These are phyloP conservation scores for Achaetomium macrosporum DNA, from an alignment of 2,329 filamentous ascomycete species.

Conservation along the genomic window DNA sequence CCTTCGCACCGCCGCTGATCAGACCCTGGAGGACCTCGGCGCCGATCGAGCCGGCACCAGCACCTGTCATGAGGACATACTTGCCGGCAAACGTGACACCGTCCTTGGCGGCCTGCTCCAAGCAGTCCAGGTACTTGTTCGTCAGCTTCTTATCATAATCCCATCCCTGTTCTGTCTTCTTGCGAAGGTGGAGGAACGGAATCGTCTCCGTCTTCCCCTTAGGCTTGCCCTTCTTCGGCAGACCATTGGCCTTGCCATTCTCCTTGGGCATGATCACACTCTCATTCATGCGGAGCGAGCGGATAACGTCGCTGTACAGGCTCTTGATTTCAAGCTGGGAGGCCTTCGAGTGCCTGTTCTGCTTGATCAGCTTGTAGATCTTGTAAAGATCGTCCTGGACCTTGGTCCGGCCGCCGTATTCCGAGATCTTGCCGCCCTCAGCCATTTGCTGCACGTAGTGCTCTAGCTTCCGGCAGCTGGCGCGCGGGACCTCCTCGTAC, in stretches of 20 bases:
- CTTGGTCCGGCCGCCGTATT: constrained; percentile 97
- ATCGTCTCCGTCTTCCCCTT: constrained; percentile 97
- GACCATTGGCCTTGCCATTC: constrained; percentile 55
- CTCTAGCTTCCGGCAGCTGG: constrained; percentile 92
- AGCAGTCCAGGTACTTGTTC: constrained; percentile 81
- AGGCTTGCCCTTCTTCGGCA: constrained; percentile 50
- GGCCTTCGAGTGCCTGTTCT: constrained; percentile 94
- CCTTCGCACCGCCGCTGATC: constrained; percentile 93
- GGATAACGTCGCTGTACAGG: constrained; percentile 88
- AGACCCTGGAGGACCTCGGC: constrained; percentile 94
- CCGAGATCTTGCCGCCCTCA: constrained; percentile 94
- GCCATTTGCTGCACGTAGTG: constrained; percentile 99
- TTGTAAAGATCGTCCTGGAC: constrained; percentile 92
- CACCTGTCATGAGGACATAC: constrained; percentile 96
- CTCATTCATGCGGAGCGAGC: constrained; percentile 95
- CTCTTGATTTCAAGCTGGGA: constrained; percentile 95
- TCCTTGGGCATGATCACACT: constrained; percentile 92
- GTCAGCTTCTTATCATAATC: constrained; percentile 99
- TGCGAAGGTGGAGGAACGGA: constrained; percentile 94
- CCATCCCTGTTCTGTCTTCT: constrained; percentile 90
- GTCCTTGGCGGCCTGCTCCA: constrained; percentile 79
- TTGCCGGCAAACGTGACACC: constrained; percentile 93
- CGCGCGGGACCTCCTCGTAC: constrained; percentile 79
- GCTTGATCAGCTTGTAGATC: constrained; percentile 98
- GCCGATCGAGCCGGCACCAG: constrained; percentile 94